Evolutionary conservation across 2,329 filamentous ascomycete species (phyloP).

Genomic region (Diaporthe sp.): DNA sequence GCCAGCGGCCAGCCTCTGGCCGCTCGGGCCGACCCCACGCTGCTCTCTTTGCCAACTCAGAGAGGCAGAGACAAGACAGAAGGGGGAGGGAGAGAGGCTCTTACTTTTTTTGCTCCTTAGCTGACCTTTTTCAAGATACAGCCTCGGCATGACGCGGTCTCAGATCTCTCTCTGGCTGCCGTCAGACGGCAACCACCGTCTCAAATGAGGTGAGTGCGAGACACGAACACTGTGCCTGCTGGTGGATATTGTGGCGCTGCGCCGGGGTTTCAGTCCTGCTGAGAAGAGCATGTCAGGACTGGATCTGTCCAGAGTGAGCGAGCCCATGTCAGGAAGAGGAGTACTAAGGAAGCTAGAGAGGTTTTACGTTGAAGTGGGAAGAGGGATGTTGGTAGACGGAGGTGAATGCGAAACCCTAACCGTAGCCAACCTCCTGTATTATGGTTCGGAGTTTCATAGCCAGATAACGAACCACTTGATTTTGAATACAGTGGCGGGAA

Average conservation of each 20-base stretch:
- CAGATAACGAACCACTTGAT: neutral
- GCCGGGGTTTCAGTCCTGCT: constrained; percentile 17
- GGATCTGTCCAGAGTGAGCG: neutral
- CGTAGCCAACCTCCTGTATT: neutral
- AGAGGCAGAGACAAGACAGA: neutral
- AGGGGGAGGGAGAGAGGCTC: neutral
- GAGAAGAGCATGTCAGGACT: neutral
- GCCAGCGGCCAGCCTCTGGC: neutral
- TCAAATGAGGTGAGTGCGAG: neutral
- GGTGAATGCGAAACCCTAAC: neutral
- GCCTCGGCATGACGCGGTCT: neutral
- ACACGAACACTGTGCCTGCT: neutral
- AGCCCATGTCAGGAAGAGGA: neutral
- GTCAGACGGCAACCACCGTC: constrained; percentile 21
- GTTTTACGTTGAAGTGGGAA: neutral
- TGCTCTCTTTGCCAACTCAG: neutral
- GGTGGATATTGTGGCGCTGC: constrained; percentile 18
- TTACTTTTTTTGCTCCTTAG: neutral
- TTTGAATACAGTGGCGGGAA: neutral
- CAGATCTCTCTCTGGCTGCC: neutral
- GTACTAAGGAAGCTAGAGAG: neutral
- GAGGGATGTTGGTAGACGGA: neutral
- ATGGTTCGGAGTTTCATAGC: neutral
- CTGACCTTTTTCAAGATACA: neutral
- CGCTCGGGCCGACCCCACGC: neutral